A percentile compares a stretch with the other conserved stretches of the same genome.
phyloP scores from a whole-genome alignment of 2,329 filamentous ascomycete genomes.

The Phialemoniopsis sp. region DNA sequence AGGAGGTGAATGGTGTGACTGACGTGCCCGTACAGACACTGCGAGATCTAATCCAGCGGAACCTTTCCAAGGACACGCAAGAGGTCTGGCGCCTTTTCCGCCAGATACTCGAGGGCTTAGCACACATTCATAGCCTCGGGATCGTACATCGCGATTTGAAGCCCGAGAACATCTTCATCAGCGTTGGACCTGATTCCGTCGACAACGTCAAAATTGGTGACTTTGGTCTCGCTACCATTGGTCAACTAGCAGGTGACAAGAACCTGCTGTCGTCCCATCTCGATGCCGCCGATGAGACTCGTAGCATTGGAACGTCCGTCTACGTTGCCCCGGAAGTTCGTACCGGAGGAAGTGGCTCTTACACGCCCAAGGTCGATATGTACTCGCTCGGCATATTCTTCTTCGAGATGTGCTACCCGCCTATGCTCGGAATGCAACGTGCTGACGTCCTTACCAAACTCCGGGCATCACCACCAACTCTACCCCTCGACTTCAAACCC shows the following conservation, averaged over 20 bases:
- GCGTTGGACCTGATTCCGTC: constrained; percentile 60
- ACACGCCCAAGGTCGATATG: constrained; percentile 97
- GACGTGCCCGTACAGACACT: constrained; percentile 54
- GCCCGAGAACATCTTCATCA: constrained; percentile 94
- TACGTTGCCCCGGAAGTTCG: constrained; percentile 93
- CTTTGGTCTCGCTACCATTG: constrained; percentile 89
- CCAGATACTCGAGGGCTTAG: constrained; percentile 84
- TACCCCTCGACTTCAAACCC: constrained; percentile 71
- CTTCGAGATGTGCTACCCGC: constrained; percentile 88
- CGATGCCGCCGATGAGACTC: constrained; percentile 62
- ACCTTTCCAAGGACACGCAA: constrained; percentile 67
- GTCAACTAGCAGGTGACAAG: constrained; percentile 66
- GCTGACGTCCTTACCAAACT: constrained; percentile 63
- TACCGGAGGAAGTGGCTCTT: constrained; percentile 68
- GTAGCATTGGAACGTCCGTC: constrained; percentile 72
- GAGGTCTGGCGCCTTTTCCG: constrained; percentile 89
- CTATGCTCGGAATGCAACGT: constrained; percentile 60
- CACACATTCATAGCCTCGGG: constrained; percentile 83
- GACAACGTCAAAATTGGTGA: constrained; percentile 95
- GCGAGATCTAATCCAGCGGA: constrained; percentile 77
- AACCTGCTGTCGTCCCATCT: constrained; percentile 23
- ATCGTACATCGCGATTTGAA: constrained; percentile 97
- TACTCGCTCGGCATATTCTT: constrained; percentile 96
- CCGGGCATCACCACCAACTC: constrained; percentile 59
- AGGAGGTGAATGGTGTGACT: not conserved